Evolutionary conservation across 768 basidiomycete genomes (phyloP), one percentile per base, ranked within the genome.

Genomic region (Thelephora aurantiotincta): DNA sequence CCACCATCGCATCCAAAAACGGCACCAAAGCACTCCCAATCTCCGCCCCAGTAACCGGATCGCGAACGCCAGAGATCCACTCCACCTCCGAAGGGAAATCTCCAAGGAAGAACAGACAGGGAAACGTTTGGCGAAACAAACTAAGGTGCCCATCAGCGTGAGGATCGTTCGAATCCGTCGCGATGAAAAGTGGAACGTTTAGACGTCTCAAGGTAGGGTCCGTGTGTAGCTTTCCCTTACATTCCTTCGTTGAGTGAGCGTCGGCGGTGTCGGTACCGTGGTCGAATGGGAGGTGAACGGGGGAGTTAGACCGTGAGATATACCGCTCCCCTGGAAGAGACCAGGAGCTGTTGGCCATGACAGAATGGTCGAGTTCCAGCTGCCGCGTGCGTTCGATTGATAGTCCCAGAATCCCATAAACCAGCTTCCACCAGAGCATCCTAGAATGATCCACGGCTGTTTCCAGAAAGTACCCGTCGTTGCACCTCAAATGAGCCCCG

Each of bases 1-100:
- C 73, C 26, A 91, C 72, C 64, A 85, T 67, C 5, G 79, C 82
- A 57, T 88, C 85, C 30, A 89, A 54, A 49, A 86, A 73, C 1
- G 84, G 81, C 18, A 73, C 55, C 11, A 84, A 49, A 52, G 76
- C 73, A 13, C 51, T 54, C 16, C 56, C 66, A 52, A 86, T 57
- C 30, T 46, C 55, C 22, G 74, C 58, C 2, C 72, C 71, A 52
- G 82, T 81, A 35, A 72, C 60, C 6, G 53, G 63, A 51, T 73
- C 79, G 20, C 54, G 56, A 45, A 75, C 43, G 13, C 49, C 48
- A 33, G 63, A 60, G 46, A 77, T 57, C 11, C 55, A 51, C 19
- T 52, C 55, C 26, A 62, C 52, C 46, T 23, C 26, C 23, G 30
- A 52, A 3, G 41, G 33, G 19, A 83, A 80, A 55, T 81, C 77